These are phyloP conservation scores for Fomitopsis pulvina DNA, from an alignment of 768 basidiomycete genomes.

Conservation along the genomic window DNA sequence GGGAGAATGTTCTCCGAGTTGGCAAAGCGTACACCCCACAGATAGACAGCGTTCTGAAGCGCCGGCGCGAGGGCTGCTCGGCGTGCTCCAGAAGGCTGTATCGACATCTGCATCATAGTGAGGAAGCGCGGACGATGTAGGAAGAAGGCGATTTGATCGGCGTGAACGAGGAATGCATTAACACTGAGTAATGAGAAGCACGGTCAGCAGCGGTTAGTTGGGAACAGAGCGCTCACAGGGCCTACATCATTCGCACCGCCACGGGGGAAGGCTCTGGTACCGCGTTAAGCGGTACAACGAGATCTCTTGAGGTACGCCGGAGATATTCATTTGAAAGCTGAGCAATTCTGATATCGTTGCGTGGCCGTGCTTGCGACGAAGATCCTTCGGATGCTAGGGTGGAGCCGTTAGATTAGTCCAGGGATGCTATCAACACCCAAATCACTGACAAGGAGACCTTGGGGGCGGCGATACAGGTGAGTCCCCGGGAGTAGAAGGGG, in stretches of 20 bases:
- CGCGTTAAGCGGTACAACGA: background rate
- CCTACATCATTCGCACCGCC: constrained; percentile 9
- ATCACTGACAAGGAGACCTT: background rate
- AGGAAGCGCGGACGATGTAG: constrained; percentile 45
- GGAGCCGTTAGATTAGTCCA: background rate
- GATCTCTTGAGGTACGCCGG: background rate
- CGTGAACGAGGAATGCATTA: constrained; percentile 52
- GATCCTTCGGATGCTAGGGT: background rate
- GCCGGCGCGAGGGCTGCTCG: constrained; percentile 19
- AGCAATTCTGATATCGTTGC: background rate
- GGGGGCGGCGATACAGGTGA: constrained; percentile 1
- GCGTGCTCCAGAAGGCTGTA: constrained; percentile 5
- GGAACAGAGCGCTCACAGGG: constrained; percentile 1
- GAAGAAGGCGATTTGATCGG: constrained; percentile 60
- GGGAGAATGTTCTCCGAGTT: constrained; percentile 11
- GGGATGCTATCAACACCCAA: background rate
- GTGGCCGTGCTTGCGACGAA: background rate
- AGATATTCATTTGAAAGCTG: background rate
- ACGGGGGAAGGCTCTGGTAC: constrained; percentile 5
- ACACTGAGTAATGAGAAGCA: constrained; percentile 31
- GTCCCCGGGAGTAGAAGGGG: constrained; percentile 15
- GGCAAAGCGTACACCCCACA: constrained; percentile 23
- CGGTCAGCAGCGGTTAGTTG: background rate
- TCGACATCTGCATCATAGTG: constrained; percentile 13
- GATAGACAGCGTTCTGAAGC: constrained; percentile 37